A percentile compares a stretch with the other conserved stretches of the same genome.
These are phyloP conservation scores for Bathelium albidoporum DNA, from an alignment of 495 filamentous ascomycete species.

Conservation along the genomic window DNA sequence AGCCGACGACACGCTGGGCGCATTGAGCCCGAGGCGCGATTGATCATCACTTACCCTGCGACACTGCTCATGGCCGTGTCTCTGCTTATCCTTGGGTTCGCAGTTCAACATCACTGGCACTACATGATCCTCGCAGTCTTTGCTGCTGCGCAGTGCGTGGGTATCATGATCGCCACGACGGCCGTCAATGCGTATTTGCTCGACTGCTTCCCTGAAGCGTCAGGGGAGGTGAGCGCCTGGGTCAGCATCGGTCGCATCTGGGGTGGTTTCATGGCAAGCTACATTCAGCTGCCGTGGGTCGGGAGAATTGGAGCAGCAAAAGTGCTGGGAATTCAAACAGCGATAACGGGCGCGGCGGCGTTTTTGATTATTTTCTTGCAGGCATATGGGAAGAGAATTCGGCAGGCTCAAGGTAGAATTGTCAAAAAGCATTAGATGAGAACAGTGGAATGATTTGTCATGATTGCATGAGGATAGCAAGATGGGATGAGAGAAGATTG, in stretches of 20 bases:
- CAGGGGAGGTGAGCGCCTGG: constrained; percentile 26
- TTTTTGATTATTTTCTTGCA: constrained; percentile 6
- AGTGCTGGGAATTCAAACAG: constrained; percentile 27
- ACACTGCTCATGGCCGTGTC: constrained; percentile 25
- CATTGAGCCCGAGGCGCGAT: constrained; percentile 28
- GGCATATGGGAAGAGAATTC: constrained; percentile 8
- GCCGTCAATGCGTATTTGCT: constrained; percentile 31
- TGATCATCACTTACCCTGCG: constrained; percentile 22
- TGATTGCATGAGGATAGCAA: not conserved
- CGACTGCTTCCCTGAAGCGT: constrained; percentile 26
- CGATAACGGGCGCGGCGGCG: constrained; percentile 6
- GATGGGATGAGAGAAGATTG: too few species aligned
- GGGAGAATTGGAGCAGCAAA: constrained; percentile 18
- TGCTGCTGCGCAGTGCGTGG: constrained; percentile 26
- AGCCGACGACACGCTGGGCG: constrained; percentile 16
- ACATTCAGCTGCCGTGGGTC: constrained; percentile 31
- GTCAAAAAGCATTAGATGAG: not conserved
- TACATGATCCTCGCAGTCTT: constrained; percentile 26
- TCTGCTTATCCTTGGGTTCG: constrained; percentile 29
- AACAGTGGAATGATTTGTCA: not conserved
- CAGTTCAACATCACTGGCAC: constrained; percentile 25
- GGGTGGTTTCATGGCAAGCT: constrained; percentile 29
- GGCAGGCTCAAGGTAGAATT: constrained; percentile 10
- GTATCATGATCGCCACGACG: constrained; percentile 24
- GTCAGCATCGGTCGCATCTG: constrained; percentile 24